Percentiles rank a stretch among this genome's conserved stretches.
These are phyloP conservation scores for Niebla homalea DNA, from an alignment of 495 filamentous ascomycete genomes.

Conservation along the genomic window DNA sequence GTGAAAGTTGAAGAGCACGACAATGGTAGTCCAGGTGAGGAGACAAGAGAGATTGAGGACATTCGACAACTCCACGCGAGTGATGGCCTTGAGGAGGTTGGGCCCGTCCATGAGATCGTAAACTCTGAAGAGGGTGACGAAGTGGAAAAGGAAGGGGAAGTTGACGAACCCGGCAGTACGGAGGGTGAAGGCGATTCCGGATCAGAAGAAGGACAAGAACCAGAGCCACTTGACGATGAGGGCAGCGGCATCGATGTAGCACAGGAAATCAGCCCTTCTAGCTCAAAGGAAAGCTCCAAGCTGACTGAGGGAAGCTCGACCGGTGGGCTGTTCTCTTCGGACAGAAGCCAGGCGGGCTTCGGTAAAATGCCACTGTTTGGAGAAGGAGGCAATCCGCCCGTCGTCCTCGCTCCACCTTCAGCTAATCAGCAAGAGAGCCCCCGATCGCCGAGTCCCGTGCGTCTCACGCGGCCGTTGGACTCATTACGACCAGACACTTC, in stretches of 20 bases:
- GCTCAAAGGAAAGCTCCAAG: conserved; percentile 38
- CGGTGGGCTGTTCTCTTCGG: conserved; percentile 35
- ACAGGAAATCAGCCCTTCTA: conserved; percentile 49
- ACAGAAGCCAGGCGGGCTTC: conserved; percentile 20
- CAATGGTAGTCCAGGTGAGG: neutral
- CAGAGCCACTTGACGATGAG: conserved; percentile 37
- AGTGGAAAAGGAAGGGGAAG: conserved; percentile 21
- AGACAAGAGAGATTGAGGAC: conserved; percentile 2
- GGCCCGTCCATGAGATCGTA: too few species aligned
- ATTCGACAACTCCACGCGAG: too few species aligned
- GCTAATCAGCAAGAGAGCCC: conserved; percentile 41
- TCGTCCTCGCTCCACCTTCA: conserved; percentile 45
- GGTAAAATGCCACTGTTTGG: conserved; percentile 43
- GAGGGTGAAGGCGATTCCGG: too few species aligned
- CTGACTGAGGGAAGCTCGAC: conserved; percentile 57
- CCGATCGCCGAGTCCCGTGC: conserved; percentile 69
- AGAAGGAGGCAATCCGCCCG: conserved; percentile 38
- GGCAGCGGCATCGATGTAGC: conserved; percentile 52
- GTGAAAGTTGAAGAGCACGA: conserved; percentile 22
- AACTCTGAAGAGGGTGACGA: conserved; percentile 18
- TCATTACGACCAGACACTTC: conserved; percentile 36
- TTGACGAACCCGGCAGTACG: conserved; percentile 25
- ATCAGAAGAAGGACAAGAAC: conserved; percentile 28
- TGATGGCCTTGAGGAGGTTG: too few species aligned
- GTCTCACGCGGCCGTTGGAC: conserved; percentile 34